phyloP scores from a whole-genome alignment of 1,139 yeast genomes.

The Candida glucosophila region DNA sequence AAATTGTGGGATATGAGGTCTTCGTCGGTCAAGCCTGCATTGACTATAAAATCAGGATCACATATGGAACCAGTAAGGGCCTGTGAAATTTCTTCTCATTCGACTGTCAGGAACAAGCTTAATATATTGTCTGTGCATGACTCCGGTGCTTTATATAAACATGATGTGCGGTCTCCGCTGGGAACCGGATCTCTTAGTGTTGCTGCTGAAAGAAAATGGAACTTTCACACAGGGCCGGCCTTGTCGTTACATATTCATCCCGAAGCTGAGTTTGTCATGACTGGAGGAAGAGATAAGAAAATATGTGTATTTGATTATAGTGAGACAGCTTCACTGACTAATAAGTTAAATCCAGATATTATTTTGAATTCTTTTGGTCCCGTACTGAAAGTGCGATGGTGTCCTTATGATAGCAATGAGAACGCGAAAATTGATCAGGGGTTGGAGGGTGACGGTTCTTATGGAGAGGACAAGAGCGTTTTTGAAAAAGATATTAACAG shows the following conservation, averaged over 20 bases:
- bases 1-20: conserved; percentile 82
- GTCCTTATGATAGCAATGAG: conserved; percentile 25
- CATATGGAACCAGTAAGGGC: conserved; percentile 61
- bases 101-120: conserved; percentile 21
- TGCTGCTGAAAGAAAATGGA: conserved; percentile 62
- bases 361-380: conserved; percentile 73
- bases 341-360: conserved; percentile 53
- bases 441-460: background rate
- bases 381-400: conserved; percentile 67
- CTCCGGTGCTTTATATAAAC: conserved; percentile 77
- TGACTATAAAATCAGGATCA: conserved; percentile 34
- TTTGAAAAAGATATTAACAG: background rate
- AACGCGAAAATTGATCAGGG: conserved; percentile 1
- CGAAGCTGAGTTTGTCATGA: conserved; percentile 66
- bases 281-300: conserved; percentile 90
- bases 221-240: conserved; percentile 91
- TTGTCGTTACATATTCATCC: conserved; percentile 86
- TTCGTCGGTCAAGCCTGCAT: conserved; percentile 33
- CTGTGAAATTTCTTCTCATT: conserved; percentile 51
- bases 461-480: background rate
- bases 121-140: conserved; percentile 65
- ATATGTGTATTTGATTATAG: conserved; percentile 69
- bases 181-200: conserved; percentile 10
- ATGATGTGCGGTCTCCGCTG: conserved; percentile 54
- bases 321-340: conserved; percentile 21